phyloP scores from a whole-genome alignment of 257 asterid genomes.

The Paraleonurus japonicus region DNA sequence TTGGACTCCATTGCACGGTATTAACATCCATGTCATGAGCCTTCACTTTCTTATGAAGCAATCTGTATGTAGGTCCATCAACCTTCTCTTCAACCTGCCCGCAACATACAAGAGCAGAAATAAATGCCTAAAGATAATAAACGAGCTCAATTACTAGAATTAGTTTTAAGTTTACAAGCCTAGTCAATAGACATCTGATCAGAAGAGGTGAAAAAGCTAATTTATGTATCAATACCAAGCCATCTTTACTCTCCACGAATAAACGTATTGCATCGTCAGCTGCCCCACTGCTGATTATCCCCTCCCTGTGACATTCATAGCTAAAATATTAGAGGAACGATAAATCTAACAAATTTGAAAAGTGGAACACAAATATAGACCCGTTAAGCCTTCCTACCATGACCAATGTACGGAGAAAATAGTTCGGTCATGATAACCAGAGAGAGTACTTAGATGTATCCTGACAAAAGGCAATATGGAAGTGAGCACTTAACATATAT shows the following conservation, averaged over 20 bases:
- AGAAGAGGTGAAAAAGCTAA: neutral
- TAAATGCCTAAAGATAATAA: neutral
- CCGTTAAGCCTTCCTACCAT: slow-evolving; percentile 43
- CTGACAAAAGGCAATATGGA: slow-evolving; percentile 45
- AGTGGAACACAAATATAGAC: neutral
- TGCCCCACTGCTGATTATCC: slow-evolving; percentile 79
- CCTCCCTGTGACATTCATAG: slow-evolving; percentile 58
- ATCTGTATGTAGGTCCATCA: slow-evolving; percentile 62
- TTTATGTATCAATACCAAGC: slow-evolving; percentile 42
- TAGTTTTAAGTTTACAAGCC: neutral
- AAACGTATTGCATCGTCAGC: slow-evolving; percentile 92
- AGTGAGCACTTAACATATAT: neutral
- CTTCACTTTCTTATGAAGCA: slow-evolving; percentile 76
- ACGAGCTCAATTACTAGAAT: neutral
- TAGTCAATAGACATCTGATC: neutral
- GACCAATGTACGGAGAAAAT: slow-evolving; percentile 93
- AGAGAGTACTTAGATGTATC: slow-evolving; percentile 69
- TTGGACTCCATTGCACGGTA: slow-evolving; percentile 75
- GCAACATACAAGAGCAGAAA: slow-evolving; percentile 17
- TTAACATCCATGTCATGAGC: slow-evolving; percentile 94
- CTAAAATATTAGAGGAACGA: slow-evolving; percentile 5
- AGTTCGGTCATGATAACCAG: slow-evolving; percentile 94
- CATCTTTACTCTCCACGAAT: slow-evolving; percentile 63
- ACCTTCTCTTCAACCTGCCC: slow-evolving; percentile 34
- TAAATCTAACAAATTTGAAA: slow-evolving; percentile 1